Evolutionary conservation across 345 rosid species (phyloP), one percentile per base, ranked within the genome.

Genomic region (Citrus cavaleriei): DNA sequence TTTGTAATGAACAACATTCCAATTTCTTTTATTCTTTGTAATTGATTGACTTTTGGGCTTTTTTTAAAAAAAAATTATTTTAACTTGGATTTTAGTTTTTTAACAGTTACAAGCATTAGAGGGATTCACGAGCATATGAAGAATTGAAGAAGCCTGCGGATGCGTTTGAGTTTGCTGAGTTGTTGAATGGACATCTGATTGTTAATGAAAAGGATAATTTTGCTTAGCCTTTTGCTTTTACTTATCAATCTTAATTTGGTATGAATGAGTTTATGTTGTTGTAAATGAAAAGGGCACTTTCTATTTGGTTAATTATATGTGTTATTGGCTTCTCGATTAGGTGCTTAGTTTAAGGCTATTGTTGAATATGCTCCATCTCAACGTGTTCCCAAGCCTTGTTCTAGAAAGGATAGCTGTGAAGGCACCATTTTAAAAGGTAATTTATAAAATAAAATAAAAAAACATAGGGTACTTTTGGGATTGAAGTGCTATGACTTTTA

Each of bases 331-430:
- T 35, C 5, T 59, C 2, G 24, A 49, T 73, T 62, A 86, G 97
- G 94, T 79, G 71, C 91, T 81, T 93, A 86, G 79, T 90, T 79
- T 73, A 89, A 87, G 85, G 89, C 89, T 40, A 76, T 83, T 72
- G 91, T 93, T 74, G 95, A 93, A 69, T 91, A 91, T 72, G 91
- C 97, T 46, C 93, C 95, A 69, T 91, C 87, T 0, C 97, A 93
- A 81, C 87, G 85, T 40, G 80, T 87, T 58, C 92, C 95, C 13
- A 91, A 87, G 79, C 80, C 77, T 16, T 76, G 69, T 71, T 68
- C 84, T 69, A 85, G 77, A 34, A 89, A 81, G 76, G 90, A 92
- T 88, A 86, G 79, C 62, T 1, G 5, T 5, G 37, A 91, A 85
- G 95, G 95, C 75, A 81, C 92, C 65, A 87, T 93, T 83, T 78